phyloP scores from a whole-genome alignment of 768 basidiomycete genomes.

The Mycena belliarum region DNA sequence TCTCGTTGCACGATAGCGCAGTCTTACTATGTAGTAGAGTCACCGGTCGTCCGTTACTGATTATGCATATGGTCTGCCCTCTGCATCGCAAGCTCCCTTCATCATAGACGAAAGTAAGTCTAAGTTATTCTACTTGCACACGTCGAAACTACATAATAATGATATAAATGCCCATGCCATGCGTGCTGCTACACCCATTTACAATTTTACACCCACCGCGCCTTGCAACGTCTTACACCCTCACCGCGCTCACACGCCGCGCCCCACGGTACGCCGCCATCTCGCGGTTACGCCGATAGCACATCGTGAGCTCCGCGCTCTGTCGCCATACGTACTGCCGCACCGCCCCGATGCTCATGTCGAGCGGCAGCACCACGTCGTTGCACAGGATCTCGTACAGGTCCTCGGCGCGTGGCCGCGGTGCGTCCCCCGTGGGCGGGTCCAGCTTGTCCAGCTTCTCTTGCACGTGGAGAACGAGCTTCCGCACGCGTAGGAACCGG shows the following conservation, averaged over 20 bases:
- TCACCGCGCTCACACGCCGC: too few relatives aligned
- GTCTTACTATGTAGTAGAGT: too few relatives aligned
- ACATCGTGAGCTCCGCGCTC: slow-evolving; percentile 68
- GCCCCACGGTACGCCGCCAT: slow-evolving; percentile 10
- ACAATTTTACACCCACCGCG: too few relatives aligned
- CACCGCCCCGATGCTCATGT: slow-evolving; percentile 89
- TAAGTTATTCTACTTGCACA: too few relatives aligned
- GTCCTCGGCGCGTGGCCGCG: slow-evolving; percentile 56
- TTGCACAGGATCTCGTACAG: slow-evolving; percentile 88
- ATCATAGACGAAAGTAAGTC: too few relatives aligned
- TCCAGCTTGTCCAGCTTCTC: slow-evolving; percentile 75
- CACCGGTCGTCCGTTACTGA: too few relatives aligned
- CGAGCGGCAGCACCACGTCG: slow-evolving; percentile 75
- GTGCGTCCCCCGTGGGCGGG: slow-evolving; percentile 30
- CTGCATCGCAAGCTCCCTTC: too few relatives aligned
- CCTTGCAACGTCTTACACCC: too few relatives aligned
- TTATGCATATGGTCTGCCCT: too few relatives aligned
- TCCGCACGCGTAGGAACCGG: slow-evolving; percentile 81
- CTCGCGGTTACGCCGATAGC: slow-evolving; percentile 59
- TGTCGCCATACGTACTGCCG: slow-evolving; percentile 90
- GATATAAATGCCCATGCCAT: neutral
- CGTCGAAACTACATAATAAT: too few relatives aligned
- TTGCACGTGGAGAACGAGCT: slow-evolving; percentile 82
- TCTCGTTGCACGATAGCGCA: too few relatives aligned
- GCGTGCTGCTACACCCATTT: too few relatives aligned